Percentiles rank a stretch among this genome's conserved stretches.
Evolutionary conservation across 139 green algal species (phyloP).

Genomic region (Microglena sp.): DNA sequence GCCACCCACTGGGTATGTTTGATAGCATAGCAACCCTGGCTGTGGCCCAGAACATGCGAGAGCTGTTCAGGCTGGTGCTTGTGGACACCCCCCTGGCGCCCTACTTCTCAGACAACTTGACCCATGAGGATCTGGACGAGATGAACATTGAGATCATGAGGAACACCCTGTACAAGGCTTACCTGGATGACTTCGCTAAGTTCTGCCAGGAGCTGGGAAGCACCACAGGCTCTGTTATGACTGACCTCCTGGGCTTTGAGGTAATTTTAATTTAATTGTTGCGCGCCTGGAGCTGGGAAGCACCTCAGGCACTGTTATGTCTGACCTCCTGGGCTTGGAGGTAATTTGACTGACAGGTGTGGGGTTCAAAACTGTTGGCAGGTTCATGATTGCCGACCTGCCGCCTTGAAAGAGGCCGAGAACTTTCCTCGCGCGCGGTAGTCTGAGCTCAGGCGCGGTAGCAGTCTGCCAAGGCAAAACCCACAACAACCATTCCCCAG

Average conservation of each 20-base stretch:
- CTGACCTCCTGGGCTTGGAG: slow-evolving; percentile 90
- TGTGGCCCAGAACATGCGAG: slow-evolving; percentile 91
- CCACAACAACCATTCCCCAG: no score
- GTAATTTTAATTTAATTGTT: slow-evolving; percentile 30
- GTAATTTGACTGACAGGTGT: slow-evolving; percentile 22
- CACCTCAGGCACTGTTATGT: slow-evolving; percentile 84
- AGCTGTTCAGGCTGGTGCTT: slow-evolving; percentile 93
- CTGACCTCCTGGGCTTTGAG: slow-evolving; percentile 90
- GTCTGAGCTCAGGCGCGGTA: no score
- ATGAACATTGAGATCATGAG: slow-evolving; percentile 99
- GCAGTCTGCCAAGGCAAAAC: no score
- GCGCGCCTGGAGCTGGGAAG: slow-evolving; percentile 60
- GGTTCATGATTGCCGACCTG: no score
- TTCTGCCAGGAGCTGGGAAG: slow-evolving; percentile 76
- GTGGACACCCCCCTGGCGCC: slow-evolving; percentile 93
- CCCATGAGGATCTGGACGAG: slow-evolving; percentile 91
- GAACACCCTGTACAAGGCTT: slow-evolving; percentile 98
- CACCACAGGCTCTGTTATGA: slow-evolving; percentile 85
- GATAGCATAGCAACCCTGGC: slow-evolving; percentile 90
- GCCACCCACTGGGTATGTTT: slow-evolving; percentile 96
- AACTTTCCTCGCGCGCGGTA: no score
- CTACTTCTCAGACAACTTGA: slow-evolving; percentile 86
- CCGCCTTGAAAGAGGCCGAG: no score
- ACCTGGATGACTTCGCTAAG: slow-evolving; percentile 93
- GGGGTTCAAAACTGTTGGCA: no score